phyloP scores from a whole-genome alignment of 352 stramenopile genomes.

The Phytophthora pluvialis region DNA sequence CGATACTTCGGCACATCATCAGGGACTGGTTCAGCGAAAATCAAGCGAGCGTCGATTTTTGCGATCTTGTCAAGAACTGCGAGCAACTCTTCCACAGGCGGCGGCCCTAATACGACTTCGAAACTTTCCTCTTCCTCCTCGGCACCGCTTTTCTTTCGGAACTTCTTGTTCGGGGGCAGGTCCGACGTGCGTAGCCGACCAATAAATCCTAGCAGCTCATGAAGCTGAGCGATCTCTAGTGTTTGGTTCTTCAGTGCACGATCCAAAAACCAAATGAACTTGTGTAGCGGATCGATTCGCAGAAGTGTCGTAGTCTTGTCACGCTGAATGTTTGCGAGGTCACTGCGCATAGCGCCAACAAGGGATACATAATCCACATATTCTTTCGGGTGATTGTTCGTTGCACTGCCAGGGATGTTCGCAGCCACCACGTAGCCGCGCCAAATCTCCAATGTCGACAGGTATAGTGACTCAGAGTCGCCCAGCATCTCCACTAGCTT shows the following conservation, averaged over 20 bases:
- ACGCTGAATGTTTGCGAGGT: conserved; percentile 83
- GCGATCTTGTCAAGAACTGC: conserved; percentile 82
- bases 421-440: conserved; percentile 75
- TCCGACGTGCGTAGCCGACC: conserved; percentile 74
- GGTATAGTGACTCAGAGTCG: conserved; percentile 84
- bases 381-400: conserved; percentile 69
- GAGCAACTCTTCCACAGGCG: conserved; percentile 73
- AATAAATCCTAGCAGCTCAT: conserved; percentile 76
- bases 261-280: conserved; percentile 91
- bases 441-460: conserved; percentile 80
- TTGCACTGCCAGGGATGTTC: conserved; percentile 68
- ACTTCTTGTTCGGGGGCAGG: conserved; percentile 78
- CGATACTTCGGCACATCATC: conserved; percentile 87
- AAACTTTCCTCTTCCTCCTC: conserved; percentile 86
- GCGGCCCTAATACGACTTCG: conserved; percentile 78
- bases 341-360: conserved; percentile 76
- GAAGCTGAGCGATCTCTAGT: conserved; percentile 67
- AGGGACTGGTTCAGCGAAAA: conserved; percentile 87
- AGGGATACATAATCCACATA: conserved; percentile 88
- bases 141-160: conserved; percentile 67
- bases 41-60: conserved; percentile 74
- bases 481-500: conserved; percentile 83
- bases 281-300: conserved; percentile 81
- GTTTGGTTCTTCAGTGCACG: conserved; percentile 79
- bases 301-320: conserved; percentile 78